These are phyloP conservation scores for Aspergillus sp. DNA, from an alignment of 2,329 filamentous ascomycete species.

Conservation along the genomic window DNA sequence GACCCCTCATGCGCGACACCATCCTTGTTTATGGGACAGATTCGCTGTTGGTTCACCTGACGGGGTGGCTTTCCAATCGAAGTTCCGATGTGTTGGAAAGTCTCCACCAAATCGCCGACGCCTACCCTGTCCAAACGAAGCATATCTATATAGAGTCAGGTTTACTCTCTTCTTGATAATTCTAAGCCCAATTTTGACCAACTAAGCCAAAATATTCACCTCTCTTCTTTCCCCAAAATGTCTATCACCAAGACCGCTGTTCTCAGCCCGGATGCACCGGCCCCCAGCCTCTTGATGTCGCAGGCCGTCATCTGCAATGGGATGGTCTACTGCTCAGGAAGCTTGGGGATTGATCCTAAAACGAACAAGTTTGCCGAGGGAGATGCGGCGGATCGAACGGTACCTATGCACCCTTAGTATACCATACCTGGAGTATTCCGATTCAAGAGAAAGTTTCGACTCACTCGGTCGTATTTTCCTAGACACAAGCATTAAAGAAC, in stretches of 20 bases:
- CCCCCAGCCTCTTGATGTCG: constrained; percentile 21
- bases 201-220: no score
- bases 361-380: constrained; percentile 23
- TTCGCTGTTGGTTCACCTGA: not conserved
- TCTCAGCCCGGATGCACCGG: constrained; percentile 16
- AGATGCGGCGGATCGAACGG: constrained; percentile 23
- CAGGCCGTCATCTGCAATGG: constrained; percentile 27
- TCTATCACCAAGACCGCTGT: not conserved
- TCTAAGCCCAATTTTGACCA: no score
- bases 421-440: not conserved
- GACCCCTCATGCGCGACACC: not conserved
- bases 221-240: no score
- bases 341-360: constrained; percentile 22
- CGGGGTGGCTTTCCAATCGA: not conserved
- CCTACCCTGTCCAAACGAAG: no score
- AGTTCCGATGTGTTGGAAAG: no score
- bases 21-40: not conserved
- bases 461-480: not conserved
- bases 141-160: no score
- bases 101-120: no score
- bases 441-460: not conserved
- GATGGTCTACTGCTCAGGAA: constrained; percentile 26
- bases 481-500: constrained; percentile 10
- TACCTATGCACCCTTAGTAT: not conserved
- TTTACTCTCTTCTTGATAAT: no score